Evolutionary conservation across 257 asterid species (phyloP), one percentile per base, ranked within the genome.

Genomic region (Petrea volubilis): DNA sequence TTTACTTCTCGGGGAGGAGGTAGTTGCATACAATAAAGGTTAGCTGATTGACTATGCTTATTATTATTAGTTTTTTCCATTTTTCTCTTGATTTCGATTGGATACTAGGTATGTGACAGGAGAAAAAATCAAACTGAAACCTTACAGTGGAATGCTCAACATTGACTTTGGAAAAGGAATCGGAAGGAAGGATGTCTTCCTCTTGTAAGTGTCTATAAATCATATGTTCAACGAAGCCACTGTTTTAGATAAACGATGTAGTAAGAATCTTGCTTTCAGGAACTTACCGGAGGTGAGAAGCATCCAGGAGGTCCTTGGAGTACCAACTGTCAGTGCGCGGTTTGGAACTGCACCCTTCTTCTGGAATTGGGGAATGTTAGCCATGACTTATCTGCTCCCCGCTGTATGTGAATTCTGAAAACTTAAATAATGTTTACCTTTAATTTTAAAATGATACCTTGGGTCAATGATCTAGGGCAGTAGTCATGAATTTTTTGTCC

Each of bases 291-390:
- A 89, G 84, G 98, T 91, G 64, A 85, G 88, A 73, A 91, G 95
- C 81, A 75, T 78, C 71, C 96, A 94, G 33, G 90, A 94, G 80
- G 74, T 84, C 78, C 90, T 91, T 14, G 90, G 88, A 41, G 77
- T 94, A 21, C 99, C 99, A 65, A 83, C 89, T 72, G 97, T 94
- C 80, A 94, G 98, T 77, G 99, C 98, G 9, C 93, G 99, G 68
- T 94, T 94, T 77, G 99, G 99, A 83, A 94, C 98, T 60, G 78
- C 89, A 15, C 99, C 99, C 7, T 89, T 91, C 77, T 85, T 94
- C 80, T 94, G 99, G 98, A 91, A 94, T 77, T 94, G 97, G 99
- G 99, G 98, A 80, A 94, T 94, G 97, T 67, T 53, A 21, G 98
- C 98, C 57, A 84, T 91, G 97, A 78, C 87, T 60, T 81, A 74